Percentiles rank a stretch among this genome's conserved stretches.
phyloP scores from a whole-genome alignment of 23 red algal species.

The Chondrus crispus region DNA sequence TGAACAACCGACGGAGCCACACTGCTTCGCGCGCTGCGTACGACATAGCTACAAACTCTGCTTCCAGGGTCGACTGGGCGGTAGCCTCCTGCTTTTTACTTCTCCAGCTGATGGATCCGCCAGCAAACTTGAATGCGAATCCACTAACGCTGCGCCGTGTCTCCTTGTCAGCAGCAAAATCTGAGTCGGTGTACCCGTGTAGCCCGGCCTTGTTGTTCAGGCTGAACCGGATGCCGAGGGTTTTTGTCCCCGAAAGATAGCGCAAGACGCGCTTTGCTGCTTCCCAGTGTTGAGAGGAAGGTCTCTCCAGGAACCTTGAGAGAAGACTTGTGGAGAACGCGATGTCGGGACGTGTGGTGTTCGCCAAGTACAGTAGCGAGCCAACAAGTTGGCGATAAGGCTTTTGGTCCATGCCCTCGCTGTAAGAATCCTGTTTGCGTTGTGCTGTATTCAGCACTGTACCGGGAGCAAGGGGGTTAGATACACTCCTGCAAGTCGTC shows the following conservation, averaged over 20 bases:
- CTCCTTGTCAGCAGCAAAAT: background rate
- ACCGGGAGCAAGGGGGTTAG: background rate
- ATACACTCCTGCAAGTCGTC: background rate
- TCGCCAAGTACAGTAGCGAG: conserved; percentile 23
- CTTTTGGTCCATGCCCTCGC: background rate
- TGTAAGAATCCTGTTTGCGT: background rate
- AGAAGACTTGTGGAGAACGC: background rate
- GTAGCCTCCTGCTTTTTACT: conserved; percentile 17
- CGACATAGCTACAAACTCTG: conserved; percentile 2
- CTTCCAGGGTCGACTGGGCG: conserved; percentile 31
- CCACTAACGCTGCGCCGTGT: background rate
- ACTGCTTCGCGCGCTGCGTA: conserved; percentile 22
- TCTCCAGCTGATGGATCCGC: background rate
- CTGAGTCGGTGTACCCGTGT: background rate
- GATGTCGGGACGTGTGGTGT: conserved; percentile 50
- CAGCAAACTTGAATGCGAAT: background rate
- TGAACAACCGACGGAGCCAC: background rate
- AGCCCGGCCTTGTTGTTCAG: background rate
- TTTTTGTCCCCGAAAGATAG: conserved; percentile 3
- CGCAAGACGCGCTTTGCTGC: conserved; percentile 41
- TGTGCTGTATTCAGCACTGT: background rate
- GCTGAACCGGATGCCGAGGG: background rate
- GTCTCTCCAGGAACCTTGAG: conserved; percentile 17
- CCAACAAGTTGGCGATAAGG: conserved; percentile 1
- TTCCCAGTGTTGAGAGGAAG: background rate